Percentiles rank a stretch among this genome's conserved stretches.
Conservation (phyloP, 129 eudicot species). For the Flaveria linearis region DNA sequence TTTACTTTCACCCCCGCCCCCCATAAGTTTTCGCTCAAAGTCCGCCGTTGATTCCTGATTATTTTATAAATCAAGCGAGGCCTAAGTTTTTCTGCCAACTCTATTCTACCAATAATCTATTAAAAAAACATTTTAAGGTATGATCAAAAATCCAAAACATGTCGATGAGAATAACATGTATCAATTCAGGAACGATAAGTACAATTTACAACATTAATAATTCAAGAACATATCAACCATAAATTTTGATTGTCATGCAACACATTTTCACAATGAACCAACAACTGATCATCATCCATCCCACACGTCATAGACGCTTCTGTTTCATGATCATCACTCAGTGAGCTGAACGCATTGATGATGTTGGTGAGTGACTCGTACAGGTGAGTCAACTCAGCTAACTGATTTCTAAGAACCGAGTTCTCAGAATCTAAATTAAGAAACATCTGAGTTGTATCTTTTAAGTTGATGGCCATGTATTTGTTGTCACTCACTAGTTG, state of each 20-base stretch:
- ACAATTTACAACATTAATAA: conserved; percentile 4
- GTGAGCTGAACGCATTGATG: conserved; percentile 28
- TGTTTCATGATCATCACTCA: conserved; percentile 7
- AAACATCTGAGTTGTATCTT: conserved; percentile 41
- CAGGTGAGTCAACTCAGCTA: conserved; percentile 59
- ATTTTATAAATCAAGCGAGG: no score
- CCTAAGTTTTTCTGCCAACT: no score
- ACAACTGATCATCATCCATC: conserved; percentile 36
- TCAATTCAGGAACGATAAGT: not conserved
- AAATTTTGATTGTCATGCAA: conserved; percentile 37
- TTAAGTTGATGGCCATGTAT: conserved; percentile 39
- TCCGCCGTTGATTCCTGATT: no score
- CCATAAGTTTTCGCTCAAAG: no score
- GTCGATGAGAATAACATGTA: conserved; percentile 11
- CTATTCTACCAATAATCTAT: no score
- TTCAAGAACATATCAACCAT: conserved; percentile 41
- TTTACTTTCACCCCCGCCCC: no score
- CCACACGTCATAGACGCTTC: conserved; percentile 22
- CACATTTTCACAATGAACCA: conserved; percentile 45
- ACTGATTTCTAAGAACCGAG: conserved; percentile 65
- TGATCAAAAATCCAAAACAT: not conserved
- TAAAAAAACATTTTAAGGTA: not conserved
- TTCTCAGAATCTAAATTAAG: conserved; percentile 62
- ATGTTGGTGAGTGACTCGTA: conserved; percentile 58
- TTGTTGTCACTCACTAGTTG: conserved; percentile 61